Percentiles rank a stretch among this genome's conserved stretches.
phyloP scores from a whole-genome alignment of 106 monocot species.

The Phalaenopsis equestris region DNA sequence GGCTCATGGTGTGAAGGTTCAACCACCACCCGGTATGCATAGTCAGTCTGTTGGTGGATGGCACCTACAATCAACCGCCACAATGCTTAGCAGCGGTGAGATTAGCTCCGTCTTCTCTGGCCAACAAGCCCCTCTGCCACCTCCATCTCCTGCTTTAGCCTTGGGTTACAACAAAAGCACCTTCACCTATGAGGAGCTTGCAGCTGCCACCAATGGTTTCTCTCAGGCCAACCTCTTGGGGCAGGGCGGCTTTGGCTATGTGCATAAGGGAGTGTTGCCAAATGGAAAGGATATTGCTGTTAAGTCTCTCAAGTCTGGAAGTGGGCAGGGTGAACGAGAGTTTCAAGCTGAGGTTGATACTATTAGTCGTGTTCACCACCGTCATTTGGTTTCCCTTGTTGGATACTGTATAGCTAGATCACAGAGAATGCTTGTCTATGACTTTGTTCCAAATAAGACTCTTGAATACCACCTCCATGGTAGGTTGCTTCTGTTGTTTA shows the following conservation, averaged over 20 bases:
- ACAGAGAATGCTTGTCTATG: slow-evolving; percentile 78
- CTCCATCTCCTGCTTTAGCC: slow-evolving; percentile 50
- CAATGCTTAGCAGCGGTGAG: slow-evolving; percentile 25
- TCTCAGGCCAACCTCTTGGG: slow-evolving; percentile 64
- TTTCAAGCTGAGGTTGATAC: slow-evolving; percentile 96
- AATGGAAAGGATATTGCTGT: slow-evolving; percentile 84
- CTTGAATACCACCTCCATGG: slow-evolving; percentile 89
- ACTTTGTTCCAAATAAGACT: slow-evolving; percentile 80
- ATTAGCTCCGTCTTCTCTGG: slow-evolving; percentile 39
- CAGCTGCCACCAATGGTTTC: slow-evolving; percentile 59
- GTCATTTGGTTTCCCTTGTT: slow-evolving; percentile 79
- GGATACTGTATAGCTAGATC: slow-evolving; percentile 75
- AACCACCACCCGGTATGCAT: slow-evolving; percentile 25
- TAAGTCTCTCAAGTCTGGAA: slow-evolving; percentile 76
- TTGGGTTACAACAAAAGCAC: slow-evolving; percentile 65
- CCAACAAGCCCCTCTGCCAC: slow-evolving; percentile 42
- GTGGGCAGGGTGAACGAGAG: slow-evolving; percentile 87
- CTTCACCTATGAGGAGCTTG: slow-evolving; percentile 83
- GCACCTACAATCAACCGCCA: slow-evolving; percentile 13
- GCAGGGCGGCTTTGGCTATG: slow-evolving; percentile 94
- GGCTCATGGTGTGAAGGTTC: slow-evolving; percentile 18
- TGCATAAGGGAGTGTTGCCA: slow-evolving; percentile 75
- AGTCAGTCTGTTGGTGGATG: slow-evolving; percentile 11
- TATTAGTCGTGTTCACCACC: slow-evolving; percentile 87
- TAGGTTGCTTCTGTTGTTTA: slow-evolving; percentile 19